These are phyloP conservation scores for Evansstolkia leycettana DNA, from an alignment of 495 filamentous ascomycete species.

Conservation along the genomic window DNA sequence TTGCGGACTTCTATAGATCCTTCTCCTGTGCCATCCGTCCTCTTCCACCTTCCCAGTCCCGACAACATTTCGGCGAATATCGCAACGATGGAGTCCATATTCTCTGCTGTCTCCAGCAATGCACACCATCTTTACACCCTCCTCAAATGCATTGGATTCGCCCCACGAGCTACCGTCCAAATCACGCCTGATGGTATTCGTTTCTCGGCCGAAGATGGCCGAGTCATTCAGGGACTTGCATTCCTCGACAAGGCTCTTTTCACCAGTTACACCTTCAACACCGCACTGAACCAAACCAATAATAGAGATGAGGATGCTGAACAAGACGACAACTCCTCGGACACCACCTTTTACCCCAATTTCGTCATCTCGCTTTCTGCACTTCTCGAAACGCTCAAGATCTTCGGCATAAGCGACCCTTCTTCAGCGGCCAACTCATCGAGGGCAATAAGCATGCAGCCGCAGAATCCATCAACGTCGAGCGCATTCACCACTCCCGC, in stretches of 20 bases:
- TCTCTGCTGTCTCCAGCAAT: constrained; percentile 76
- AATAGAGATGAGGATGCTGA: constrained; percentile 21
- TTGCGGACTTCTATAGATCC: neutral
- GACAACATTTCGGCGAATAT: neutral
- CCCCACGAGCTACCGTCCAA: constrained; percentile 68
- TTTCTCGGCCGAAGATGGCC: constrained; percentile 74
- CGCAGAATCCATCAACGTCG: constrained; percentile 27
- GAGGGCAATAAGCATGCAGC: constrained; percentile 37
- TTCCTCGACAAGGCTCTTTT: constrained; percentile 82
- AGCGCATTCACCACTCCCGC: constrained; percentile 66
- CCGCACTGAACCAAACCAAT: constrained; percentile 15
- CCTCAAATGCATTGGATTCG: constrained; percentile 76
- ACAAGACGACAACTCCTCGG: constrained; percentile 20
- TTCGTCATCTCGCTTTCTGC: constrained; percentile 83
- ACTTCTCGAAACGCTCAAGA: constrained; percentile 87
- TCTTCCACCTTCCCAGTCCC: neutral
- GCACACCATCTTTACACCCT: constrained; percentile 81
- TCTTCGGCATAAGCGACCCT: constrained; percentile 73
- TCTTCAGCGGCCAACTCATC: constrained; percentile 21
- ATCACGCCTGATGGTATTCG: constrained; percentile 72
- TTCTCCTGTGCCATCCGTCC: neutral
- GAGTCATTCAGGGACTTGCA: constrained; percentile 75
- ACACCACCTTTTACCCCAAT: constrained; percentile 24
- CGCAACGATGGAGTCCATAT: constrained; percentile 37
- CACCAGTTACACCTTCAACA: constrained; percentile 60